These are phyloP conservation scores for Rhazya stricta DNA, from an alignment of 257 asterid species.

Conservation along the genomic window DNA sequence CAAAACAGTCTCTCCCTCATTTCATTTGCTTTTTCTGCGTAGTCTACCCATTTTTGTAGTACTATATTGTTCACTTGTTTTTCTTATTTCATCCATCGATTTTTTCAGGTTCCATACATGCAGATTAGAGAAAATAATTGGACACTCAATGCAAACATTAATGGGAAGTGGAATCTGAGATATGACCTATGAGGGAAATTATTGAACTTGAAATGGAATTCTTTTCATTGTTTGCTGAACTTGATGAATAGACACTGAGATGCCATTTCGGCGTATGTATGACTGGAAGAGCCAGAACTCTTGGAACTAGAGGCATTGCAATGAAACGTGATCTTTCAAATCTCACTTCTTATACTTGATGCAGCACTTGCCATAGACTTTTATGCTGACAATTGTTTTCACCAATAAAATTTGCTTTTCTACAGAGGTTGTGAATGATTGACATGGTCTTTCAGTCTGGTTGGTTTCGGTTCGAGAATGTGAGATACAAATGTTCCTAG, in stretches of 20 bases:
- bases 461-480: background rate
- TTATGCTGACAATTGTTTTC: background rate
- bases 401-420: background rate
- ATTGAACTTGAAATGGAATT: background rate
- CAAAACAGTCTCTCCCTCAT: background rate
- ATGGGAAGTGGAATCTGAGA: conserved; percentile 67
- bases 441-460: background rate
- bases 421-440: background rate
- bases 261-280: background rate
- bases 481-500: background rate
- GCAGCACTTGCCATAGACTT: background rate
- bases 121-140: conserved; percentile 84
- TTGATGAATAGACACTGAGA: background rate
- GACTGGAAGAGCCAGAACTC: conserved; percentile 5
- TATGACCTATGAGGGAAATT: conserved; percentile 43
- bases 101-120: conserved; percentile 55
- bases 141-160: conserved; percentile 56
- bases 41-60: background rate
- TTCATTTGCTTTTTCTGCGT: background rate
- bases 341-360: background rate
- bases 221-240: background rate
- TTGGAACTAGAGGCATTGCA: background rate
- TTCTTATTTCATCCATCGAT: background rate
- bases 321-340: background rate
- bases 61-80: conserved; percentile 8